Percentiles rank a stretch among this genome's conserved stretches.
These are phyloP conservation scores for Inga oerstediana DNA, from an alignment of 306 rosid genomes.

Conservation along the genomic window DNA sequence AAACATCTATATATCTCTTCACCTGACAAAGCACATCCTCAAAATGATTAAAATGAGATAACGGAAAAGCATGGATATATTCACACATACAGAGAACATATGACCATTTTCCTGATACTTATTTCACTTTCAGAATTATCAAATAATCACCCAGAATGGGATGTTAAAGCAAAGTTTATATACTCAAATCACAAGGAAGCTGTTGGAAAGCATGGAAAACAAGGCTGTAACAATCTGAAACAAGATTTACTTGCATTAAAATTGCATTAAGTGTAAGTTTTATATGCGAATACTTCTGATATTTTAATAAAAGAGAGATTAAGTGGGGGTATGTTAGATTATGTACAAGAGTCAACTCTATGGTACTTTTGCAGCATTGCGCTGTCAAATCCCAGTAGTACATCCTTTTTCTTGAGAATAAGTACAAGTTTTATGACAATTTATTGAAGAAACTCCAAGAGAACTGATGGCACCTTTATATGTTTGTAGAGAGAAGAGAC, in stretches of 20 bases:
- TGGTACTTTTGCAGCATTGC: slow-evolving; percentile 10
- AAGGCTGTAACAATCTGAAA: slow-evolving; percentile 18
- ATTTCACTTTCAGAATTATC: slow-evolving; percentile 20
- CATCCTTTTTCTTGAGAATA: neutral
- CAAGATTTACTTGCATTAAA: neutral
- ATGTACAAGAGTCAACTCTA: neutral
- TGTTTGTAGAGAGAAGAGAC: neutral
- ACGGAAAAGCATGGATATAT: neutral
- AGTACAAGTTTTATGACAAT: slow-evolving; percentile 1
- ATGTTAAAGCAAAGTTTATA: slow-evolving; percentile 20
- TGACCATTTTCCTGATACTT: neutral
- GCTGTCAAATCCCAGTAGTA: slow-evolving; percentile 19
- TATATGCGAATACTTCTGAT: neutral
- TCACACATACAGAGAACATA: neutral
- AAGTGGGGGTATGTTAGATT: neutral
- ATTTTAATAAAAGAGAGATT: slow-evolving; percentile 12
- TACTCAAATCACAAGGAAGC: slow-evolving; percentile 18
- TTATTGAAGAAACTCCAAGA: slow-evolving; percentile 17
- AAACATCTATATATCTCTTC: slow-evolving; percentile 86
- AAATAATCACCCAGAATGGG: slow-evolving; percentile 25
- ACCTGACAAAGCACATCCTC: slow-evolving; percentile 54
- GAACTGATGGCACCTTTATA: slow-evolving; percentile 28
- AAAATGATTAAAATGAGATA: slow-evolving; percentile 29
- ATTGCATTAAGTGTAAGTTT: neutral
- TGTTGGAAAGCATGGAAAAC: slow-evolving; percentile 17